Percentiles rank a stretch among this genome's conserved stretches.
These are phyloP conservation scores for Penicillium expansum DNA, from an alignment of 2,329 filamentous ascomycete genomes.

Conservation along the genomic window DNA sequence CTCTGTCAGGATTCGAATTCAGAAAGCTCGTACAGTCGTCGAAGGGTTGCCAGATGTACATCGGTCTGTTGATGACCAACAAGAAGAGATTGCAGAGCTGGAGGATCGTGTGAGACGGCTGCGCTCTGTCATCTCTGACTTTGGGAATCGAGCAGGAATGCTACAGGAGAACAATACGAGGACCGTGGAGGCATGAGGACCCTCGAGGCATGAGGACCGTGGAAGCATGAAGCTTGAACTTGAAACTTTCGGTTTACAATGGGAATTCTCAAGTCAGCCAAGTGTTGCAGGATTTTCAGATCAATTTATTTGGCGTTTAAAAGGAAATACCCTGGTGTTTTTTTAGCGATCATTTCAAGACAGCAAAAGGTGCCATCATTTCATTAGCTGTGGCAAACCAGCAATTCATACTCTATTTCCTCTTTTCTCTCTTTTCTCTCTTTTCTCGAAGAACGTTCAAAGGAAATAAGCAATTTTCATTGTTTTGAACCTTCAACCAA, in stretches of 20 bases:
- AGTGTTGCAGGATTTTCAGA: not conserved
- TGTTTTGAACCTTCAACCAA: not conserved
- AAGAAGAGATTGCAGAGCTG: conserved; percentile 43
- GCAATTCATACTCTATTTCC: not conserved
- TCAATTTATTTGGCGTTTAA: conserved; percentile 5
- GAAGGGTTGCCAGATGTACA: conserved; percentile 46
- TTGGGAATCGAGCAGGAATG: conserved; percentile 36
- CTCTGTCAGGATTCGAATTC: conserved; percentile 76
- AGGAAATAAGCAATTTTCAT: not conserved
- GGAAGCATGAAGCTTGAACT: not conserved
- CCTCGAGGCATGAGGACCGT: not conserved
- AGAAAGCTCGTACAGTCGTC: conserved; percentile 63
- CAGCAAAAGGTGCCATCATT: not conserved
- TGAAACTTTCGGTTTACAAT: too few species aligned
- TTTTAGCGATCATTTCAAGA: conserved; percentile 2
- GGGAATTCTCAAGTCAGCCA: not conserved
- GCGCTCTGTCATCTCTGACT: conserved; percentile 40
- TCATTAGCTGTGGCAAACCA: not conserved
- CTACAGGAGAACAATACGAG: not conserved
- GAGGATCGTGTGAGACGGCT: conserved; percentile 41
- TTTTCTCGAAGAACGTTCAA: not conserved
- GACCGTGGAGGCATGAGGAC: not conserved
- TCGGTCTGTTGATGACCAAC: conserved; percentile 45
- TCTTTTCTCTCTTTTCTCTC: not conserved
- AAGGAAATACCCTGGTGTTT: conserved; percentile 11